These are phyloP conservation scores for Diophrys sp. DNA, from an alignment of 73 alveolate species.

Conservation along the genomic window DNA sequence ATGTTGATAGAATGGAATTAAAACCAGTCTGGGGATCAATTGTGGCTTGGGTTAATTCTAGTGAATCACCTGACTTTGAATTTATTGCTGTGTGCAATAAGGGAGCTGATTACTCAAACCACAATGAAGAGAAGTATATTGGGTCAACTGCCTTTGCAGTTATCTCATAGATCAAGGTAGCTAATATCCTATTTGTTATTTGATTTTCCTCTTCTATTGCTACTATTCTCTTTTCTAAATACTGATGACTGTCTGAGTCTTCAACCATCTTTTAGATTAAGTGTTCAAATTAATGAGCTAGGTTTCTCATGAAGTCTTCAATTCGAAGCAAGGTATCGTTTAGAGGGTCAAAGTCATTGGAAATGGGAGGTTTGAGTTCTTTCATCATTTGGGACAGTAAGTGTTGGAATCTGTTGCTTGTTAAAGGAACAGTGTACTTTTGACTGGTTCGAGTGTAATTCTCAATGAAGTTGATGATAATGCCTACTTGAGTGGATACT, in stretches of 20 bases:
- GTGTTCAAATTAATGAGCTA: too few relatives aligned
- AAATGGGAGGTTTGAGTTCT: background rate
- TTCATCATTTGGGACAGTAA: background rate
- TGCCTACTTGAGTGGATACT: background rate
- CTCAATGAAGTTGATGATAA: background rate
- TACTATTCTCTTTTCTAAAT: too few relatives aligned
- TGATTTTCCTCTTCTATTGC: too few relatives aligned
- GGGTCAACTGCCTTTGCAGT: conserved; percentile 59
- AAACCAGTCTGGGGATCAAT: conserved; percentile 26
- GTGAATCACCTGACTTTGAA: conserved; percentile 35
- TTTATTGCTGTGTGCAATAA: conserved; percentile 55
- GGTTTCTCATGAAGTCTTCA: too few relatives aligned
- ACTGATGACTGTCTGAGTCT: too few relatives aligned
- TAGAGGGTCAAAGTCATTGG: background rate
- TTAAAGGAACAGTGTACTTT: too few relatives aligned
- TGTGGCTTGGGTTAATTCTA: conserved; percentile 26
- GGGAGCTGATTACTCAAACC: conserved; percentile 54
- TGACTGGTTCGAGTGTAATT: background rate
- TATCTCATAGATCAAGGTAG: too few relatives aligned
- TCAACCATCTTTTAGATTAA: too few relatives aligned
- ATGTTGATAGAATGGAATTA: conserved; percentile 15
- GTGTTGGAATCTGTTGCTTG: background rate
- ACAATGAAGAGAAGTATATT: conserved; percentile 49
- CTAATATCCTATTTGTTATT: too few relatives aligned
- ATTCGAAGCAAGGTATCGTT: background rate